Base-by-base conservation (phyloP, 768 basidiomycete species). In the Exidia glandulosa region DNA sequence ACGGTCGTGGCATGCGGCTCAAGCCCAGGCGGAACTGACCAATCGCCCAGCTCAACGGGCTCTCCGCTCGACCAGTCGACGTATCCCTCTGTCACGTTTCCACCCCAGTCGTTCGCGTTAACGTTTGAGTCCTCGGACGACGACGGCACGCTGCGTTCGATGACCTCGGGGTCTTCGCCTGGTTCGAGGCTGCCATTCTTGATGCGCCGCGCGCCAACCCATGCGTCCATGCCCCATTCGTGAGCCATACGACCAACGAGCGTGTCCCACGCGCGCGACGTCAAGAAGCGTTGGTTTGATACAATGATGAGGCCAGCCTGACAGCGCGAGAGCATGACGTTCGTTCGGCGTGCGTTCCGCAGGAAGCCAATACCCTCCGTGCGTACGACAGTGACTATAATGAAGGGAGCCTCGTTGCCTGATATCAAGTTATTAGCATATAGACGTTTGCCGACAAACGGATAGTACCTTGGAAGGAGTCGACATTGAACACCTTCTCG, bases 321-420 rank as follows among this genome's bases (percentile, higher is more conserved):
- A 77, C 86, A 90, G 36, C 90, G 81, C 54, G 84, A 86, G 7
- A 92, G 83, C 88, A 93, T 90, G 60, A 93, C 90, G 83, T 93
- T 92, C 58, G 87, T 85, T 19, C 90, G 78, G 31, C 85, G 78
- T 10, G 77, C 63, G 65, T 84, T 84, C 14, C 70, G 67, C 33
- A 93, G 74, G 63, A 93, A 93, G 3, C 90, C 90, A 54, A 86
- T 73, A 3, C 75, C 77, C 33, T 71, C 71, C 0, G 87, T 78
- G 29, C 88, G 78, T 4, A 88, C 87, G 16, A 87, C 63, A 6
- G 88, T 90, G 54, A 90, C 77, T 61, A 90, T 77, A 52, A 90
- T 85, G 32, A 80, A 81, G 59, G 91, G 84, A 58, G 86, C 86
- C 66, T 93, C 90, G 77, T 92, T 91, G 12, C 90, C 90, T 91